Evolutionary conservation across 441 rosid genomes (phyloP).

Genomic region (Capsella rubella): DNA sequence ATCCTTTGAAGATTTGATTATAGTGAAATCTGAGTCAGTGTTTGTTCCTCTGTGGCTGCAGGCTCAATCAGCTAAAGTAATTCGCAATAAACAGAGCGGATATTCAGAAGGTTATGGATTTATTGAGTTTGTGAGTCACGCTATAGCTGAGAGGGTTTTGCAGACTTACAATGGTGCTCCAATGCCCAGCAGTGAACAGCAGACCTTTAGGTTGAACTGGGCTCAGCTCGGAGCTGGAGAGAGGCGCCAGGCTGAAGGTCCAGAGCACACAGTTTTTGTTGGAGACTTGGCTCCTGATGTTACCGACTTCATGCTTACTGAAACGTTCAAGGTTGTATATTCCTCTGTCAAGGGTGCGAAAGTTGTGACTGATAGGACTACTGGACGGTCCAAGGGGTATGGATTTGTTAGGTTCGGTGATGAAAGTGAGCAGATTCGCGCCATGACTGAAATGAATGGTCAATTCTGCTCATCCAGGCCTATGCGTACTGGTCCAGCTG

Average conservation of each 20-base stretch:
- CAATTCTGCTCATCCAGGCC: slow-evolving; percentile 82
- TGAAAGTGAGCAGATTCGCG: slow-evolving; percentile 79
- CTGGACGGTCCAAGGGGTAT: slow-evolving; percentile 96
- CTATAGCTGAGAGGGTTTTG: slow-evolving; percentile 80
- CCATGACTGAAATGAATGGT: slow-evolving; percentile 97
- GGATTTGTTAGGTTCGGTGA: slow-evolving; percentile 94
- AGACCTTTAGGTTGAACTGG: slow-evolving; percentile 86
- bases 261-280: slow-evolving; percentile 83
- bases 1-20: background rate
- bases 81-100: slow-evolving; percentile 76
- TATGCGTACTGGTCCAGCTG: slow-evolving; percentile 96
- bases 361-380: slow-evolving; percentile 86
- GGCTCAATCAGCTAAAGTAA: slow-evolving; percentile 79
- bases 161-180: slow-evolving; percentile 75
- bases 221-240: slow-evolving; percentile 92
- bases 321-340: slow-evolving; percentile 73
- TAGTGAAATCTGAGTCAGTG: background rate
- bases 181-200: slow-evolving; percentile 86
- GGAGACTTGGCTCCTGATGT: slow-evolving; percentile 97
- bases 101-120: slow-evolving; percentile 90
- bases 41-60: slow-evolving; percentile 30
- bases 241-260: slow-evolving; percentile 79
- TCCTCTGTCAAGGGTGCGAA: slow-evolving; percentile 86
- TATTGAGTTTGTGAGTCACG: slow-evolving; percentile 70
- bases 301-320: slow-evolving; percentile 72